Percentiles rank a stretch among this genome's conserved stretches.
These are phyloP conservation scores for Candolleomyces eurysporus DNA, from an alignment of 768 basidiomycete species.

Conservation along the genomic window DNA sequence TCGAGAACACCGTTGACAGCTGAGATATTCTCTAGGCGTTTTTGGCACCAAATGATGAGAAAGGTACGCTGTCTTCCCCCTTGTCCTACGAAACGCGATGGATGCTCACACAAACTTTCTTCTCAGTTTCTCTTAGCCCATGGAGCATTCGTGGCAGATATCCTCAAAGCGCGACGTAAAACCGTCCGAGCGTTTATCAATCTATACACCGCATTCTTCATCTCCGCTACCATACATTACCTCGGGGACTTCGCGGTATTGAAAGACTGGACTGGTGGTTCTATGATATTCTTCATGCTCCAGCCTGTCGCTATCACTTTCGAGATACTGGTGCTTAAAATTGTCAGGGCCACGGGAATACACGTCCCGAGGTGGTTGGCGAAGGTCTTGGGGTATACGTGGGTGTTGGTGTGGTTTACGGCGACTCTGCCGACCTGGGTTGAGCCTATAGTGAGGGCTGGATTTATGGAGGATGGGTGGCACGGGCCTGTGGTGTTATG, in stretches of 20 bases:
- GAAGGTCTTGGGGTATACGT: conserved; percentile 8
- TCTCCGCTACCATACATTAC: conserved; percentile 29
- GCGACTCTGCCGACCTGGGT: conserved; percentile 4
- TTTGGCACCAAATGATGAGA: background rate
- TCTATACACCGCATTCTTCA: conserved; percentile 25
- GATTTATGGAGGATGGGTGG: conserved; percentile 4
- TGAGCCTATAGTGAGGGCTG: conserved; percentile 10
- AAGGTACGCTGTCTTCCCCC: background rate
- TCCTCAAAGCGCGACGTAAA: conserved; percentile 16
- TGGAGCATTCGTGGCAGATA: conserved; percentile 21
- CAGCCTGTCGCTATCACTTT: conserved; percentile 27
- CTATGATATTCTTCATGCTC: conserved; percentile 27
- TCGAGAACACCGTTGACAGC: background rate
- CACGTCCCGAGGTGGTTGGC: background rate
- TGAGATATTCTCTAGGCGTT: background rate
- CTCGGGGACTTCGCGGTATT: conserved; percentile 27
- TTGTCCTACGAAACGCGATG: background rate
- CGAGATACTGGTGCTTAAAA: conserved; percentile 19
- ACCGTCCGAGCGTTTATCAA: conserved; percentile 11
- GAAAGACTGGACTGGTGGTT: conserved; percentile 15
- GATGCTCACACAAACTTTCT: background rate
- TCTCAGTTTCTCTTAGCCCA: conserved; percentile 24
- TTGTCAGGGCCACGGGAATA: conserved; percentile 1
- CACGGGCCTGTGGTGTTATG: background rate
- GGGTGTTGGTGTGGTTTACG: conserved; percentile 13